Evolutionary conservation across 108 stramenopile species (phyloP).

Genomic region (Cyclostephanos invisitatus): DNA sequence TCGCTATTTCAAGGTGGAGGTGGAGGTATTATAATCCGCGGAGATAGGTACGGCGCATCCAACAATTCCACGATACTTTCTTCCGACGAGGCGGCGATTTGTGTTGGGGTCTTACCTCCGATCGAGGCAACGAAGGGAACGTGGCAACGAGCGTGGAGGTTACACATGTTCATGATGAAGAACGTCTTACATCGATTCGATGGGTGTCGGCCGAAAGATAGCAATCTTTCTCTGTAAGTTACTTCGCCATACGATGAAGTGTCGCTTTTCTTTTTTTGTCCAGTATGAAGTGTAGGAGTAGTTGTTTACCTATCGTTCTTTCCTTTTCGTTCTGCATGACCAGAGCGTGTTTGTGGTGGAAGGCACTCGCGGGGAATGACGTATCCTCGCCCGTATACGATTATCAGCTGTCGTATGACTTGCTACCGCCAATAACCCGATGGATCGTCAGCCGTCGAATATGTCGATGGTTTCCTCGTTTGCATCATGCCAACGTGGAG

Average conservation of each 20-base stretch:
- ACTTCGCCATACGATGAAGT: neutral
- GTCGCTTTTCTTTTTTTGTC: neutral
- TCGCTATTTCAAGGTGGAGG: neutral
- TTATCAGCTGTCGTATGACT: slow-evolving; percentile 60
- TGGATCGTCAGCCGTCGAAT: slow-evolving; percentile 43
- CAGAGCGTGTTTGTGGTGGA: slow-evolving; percentile 73
- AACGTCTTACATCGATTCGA: slow-evolving; percentile 59
- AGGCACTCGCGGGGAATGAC: slow-evolving; percentile 68
- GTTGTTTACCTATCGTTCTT: neutral
- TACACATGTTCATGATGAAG: slow-evolving; percentile 43
- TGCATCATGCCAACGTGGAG: slow-evolving; percentile 80
- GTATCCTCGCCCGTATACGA: slow-evolving; percentile 58
- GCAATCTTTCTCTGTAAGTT: slow-evolving; percentile 45
- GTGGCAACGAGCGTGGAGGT: slow-evolving; percentile 66
- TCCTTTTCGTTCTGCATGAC: neutral
- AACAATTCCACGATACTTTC: slow-evolving; percentile 45
- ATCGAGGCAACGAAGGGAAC: slow-evolving; percentile 38
- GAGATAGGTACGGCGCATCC: neutral
- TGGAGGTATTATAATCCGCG: neutral
- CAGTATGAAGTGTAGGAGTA: no score
- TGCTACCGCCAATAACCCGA: slow-evolving; percentile 61
- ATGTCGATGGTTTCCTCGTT: slow-evolving; percentile 55
- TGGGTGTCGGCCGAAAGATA: slow-evolving; percentile 53
- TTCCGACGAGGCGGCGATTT: slow-evolving; percentile 30
- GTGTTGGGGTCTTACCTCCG: slow-evolving; percentile 47